Conservation (phyloP, 192 early-diverging fungal species). For the Paraglomus occultum region DNA sequence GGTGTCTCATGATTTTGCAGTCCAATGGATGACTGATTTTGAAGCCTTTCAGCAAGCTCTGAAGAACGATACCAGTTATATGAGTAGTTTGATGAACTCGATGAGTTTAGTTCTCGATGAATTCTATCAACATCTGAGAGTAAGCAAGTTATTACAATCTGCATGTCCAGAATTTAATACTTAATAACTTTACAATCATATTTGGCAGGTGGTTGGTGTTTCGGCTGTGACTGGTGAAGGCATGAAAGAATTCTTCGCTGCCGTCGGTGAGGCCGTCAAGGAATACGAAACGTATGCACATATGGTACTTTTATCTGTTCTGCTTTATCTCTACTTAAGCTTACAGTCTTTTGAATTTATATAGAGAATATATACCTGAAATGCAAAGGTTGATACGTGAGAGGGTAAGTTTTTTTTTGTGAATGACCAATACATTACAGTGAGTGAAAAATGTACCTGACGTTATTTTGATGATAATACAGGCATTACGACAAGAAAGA, state of each 20-base stretch:
- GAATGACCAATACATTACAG: not conserved
- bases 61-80: slow-evolving; percentile 80
- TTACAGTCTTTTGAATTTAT: not conserved
- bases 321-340: not conserved
- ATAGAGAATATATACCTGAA: slow-evolving; percentile 79
- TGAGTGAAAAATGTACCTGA: not conserved
- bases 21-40: slow-evolving; percentile 97
- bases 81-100: slow-evolving; percentile 88
- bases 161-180: not conserved
- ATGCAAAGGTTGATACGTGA: slow-evolving; percentile 71
- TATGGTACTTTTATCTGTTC: not conserved
- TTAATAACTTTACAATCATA: not conserved
- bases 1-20: slow-evolving; percentile 83
- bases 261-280: slow-evolving; percentile 71
- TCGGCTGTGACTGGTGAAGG: slow-evolving; percentile 91
- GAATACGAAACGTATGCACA: slow-evolving; percentile 77
- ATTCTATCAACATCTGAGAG: slow-evolving; percentile 79
- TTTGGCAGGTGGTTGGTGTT: slow-evolving; percentile 73
- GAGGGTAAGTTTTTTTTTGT: slow-evolving; percentile 36
- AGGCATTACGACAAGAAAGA: slow-evolving; percentile 52
- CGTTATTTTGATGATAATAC: not conserved
- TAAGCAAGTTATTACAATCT: not conserved
- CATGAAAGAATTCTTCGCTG: slow-evolving; percentile 85
- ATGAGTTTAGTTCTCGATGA: slow-evolving; percentile 98
- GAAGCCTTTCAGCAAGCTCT: slow-evolving; percentile 89